These are phyloP conservation scores for Solanum sparsipilum DNA, from an alignment of 257 asterid species.

Conservation along the genomic window DNA sequence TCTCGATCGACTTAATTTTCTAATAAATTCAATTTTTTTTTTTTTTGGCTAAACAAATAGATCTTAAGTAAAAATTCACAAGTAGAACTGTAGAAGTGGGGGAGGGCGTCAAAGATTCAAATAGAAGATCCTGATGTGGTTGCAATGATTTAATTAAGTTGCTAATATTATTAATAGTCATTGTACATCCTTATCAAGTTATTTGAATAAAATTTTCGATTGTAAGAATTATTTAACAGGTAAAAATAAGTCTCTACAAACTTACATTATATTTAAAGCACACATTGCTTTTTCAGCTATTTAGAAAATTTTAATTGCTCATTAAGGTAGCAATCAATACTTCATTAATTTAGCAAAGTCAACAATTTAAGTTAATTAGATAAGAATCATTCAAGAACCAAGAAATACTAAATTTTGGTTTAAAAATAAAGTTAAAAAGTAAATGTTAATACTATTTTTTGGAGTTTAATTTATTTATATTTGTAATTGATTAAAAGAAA, in stretches of 20 bases:
- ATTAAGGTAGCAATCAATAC: not conserved
- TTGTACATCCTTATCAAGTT: not conserved
- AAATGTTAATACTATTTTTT: not conserved
- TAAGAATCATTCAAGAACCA: not conserved
- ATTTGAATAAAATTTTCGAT: no score
- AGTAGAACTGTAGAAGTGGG: not conserved
- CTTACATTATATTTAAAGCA: not conserved
- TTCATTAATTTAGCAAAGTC: not conserved
- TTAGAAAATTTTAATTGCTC: not conserved
- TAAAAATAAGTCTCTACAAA: not conserved
- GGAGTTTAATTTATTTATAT: not conserved
- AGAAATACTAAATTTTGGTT: not conserved
- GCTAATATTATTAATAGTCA: no score
- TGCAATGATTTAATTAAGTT: not conserved
- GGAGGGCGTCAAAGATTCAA: not conserved
- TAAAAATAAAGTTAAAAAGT: no score
- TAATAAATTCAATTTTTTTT: no score
- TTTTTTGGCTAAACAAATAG: no score
- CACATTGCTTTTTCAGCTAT: not conserved
- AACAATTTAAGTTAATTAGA: not conserved
- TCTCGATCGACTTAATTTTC: not conserved
- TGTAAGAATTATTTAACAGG: not conserved
- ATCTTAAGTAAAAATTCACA: not conserved
- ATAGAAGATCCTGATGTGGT: no score
- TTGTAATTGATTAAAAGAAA: not conserved